Conservation (phyloP, 305 asterid species). For the Plantago coronopus region DNA sequence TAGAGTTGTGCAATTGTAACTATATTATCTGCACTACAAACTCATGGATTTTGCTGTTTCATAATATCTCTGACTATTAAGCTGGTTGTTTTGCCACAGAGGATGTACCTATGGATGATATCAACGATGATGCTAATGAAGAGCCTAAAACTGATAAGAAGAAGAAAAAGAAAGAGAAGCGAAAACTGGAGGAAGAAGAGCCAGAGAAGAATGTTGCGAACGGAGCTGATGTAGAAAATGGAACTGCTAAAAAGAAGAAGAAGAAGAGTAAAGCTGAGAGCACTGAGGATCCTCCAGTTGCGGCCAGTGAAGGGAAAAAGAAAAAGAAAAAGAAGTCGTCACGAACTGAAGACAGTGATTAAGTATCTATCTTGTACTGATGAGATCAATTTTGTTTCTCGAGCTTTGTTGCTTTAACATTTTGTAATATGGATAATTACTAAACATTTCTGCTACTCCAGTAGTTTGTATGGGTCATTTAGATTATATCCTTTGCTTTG, state of each 20-base stretch:
- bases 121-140: slow-evolving; percentile 47
- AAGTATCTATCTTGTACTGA: slow-evolving; percentile 4
- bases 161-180: slow-evolving; percentile 70
- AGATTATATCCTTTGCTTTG: too few relatives aligned
- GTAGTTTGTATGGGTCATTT: slow-evolving; percentile 16
- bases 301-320: slow-evolving; percentile 44
- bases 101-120: slow-evolving; percentile 33
- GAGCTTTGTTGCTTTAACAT: not conserved
- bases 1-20: too few relatives aligned
- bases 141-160: slow-evolving; percentile 71
- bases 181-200: slow-evolving; percentile 39
- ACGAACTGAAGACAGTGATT: slow-evolving; percentile 38
- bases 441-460: slow-evolving; percentile 11
- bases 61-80: too few relatives aligned
- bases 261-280: slow-evolving; percentile 62
- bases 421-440: slow-evolving; percentile 6
- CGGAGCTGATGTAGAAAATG: slow-evolving; percentile 38
- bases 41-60: not conserved
- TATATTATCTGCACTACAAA: too few relatives aligned
- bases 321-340: slow-evolving; percentile 67
- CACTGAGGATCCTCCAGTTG: slow-evolving; percentile 25
- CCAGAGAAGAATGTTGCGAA: slow-evolving; percentile 30
- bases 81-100: slow-evolving; percentile 31
- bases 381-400: slow-evolving; percentile 7
- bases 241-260: slow-evolving; percentile 67